These are phyloP conservation scores for Rhodotorula kratochvilovae DNA, from an alignment of 768 basidiomycete genomes.

Conservation along the genomic window DNA sequence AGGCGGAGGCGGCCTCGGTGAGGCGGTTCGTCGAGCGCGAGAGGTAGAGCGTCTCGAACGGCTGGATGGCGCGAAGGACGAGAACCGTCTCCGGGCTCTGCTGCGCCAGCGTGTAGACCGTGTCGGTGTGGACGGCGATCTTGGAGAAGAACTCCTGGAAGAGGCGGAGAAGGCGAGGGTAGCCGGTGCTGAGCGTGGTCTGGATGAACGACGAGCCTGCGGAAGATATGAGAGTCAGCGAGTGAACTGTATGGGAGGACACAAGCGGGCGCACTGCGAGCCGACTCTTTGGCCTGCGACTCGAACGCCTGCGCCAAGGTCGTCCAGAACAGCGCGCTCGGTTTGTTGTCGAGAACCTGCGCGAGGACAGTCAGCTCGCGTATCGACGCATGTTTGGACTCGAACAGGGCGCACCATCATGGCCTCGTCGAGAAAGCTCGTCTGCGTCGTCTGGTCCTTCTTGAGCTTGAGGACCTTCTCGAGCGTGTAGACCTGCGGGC, in stretches of 20 bases:
- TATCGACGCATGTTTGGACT: background rate
- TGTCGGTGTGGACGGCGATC: slow-evolving; percentile 92
- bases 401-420: slow-evolving; percentile 66
- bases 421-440: slow-evolving; percentile 81
- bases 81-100: slow-evolving; percentile 96
- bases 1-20: slow-evolving; percentile 73
- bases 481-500: slow-evolving; percentile 74
- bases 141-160: slow-evolving; percentile 97
- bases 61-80: slow-evolving; percentile 72
- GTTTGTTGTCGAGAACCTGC: slow-evolving; percentile 81
- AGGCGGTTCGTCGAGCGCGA: slow-evolving; percentile 75
- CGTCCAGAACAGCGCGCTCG: slow-evolving; percentile 86
- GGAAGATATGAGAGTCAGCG: background rate
- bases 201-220: slow-evolving; percentile 86
- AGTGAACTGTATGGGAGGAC: background rate
- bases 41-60: slow-evolving; percentile 83
- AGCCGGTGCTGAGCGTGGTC: slow-evolving; percentile 77
- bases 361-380: background rate
- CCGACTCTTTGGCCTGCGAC: slow-evolving; percentile 70
- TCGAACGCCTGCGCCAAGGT: slow-evolving; percentile 74
- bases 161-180: slow-evolving; percentile 77
- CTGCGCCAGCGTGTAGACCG: slow-evolving; percentile 71
- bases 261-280: slow-evolving; percentile 57
- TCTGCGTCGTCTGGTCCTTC: slow-evolving; percentile 70
- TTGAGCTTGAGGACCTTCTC: slow-evolving; percentile 90